Evolutionary conservation across 2,329 filamentous ascomycete genomes (phyloP).

Genomic region (Drechslerella coelobrocha): DNA sequence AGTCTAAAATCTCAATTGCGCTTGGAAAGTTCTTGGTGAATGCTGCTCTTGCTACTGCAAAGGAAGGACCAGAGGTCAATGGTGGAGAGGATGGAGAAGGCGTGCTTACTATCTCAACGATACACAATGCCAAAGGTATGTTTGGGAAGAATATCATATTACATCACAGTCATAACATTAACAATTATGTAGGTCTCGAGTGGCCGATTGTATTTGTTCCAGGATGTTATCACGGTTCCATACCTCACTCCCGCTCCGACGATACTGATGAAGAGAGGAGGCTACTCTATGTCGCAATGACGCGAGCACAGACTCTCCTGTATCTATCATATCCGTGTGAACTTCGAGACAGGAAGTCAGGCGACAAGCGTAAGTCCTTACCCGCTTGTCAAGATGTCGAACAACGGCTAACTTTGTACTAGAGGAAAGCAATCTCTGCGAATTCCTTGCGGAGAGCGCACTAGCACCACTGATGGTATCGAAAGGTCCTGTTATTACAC

Average conservation of each 20-base stretch:
- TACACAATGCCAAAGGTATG: conserved; percentile 83
- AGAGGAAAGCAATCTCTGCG: conserved; percentile 53
- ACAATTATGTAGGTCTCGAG: conserved; percentile 67
- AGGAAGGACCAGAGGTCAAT: conserved; percentile 68
- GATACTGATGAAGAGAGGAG: conserved; percentile 86
- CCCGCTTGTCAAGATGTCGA: conserved; percentile 22
- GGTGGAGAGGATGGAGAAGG: conserved; percentile 63
- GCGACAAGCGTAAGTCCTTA: conserved; percentile 58
- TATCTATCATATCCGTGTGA: conserved; percentile 79
- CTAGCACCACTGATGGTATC: conserved; percentile 57
- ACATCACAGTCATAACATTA: neutral
- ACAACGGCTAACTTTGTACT: conserved; percentile 53
- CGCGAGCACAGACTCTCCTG: conserved; percentile 81
- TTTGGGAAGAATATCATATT: neutral
- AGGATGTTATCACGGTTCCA: conserved; percentile 84
- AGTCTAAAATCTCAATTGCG: conserved; percentile 21
- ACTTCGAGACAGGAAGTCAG: conserved; percentile 61
- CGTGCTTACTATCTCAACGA: conserved; percentile 89
- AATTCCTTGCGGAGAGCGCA: conserved; percentile 52
- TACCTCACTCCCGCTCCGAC: conserved; percentile 85
- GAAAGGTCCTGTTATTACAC: conserved; percentile 56
- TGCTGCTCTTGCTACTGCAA: conserved; percentile 79
- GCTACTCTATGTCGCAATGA: conserved; percentile 95
- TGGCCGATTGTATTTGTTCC: conserved; percentile 97
- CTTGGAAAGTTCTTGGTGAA: conserved; percentile 89